phyloP scores from a whole-genome alignment of 2,329 filamentous ascomycete genomes.

The Venturia pyrina region DNA sequence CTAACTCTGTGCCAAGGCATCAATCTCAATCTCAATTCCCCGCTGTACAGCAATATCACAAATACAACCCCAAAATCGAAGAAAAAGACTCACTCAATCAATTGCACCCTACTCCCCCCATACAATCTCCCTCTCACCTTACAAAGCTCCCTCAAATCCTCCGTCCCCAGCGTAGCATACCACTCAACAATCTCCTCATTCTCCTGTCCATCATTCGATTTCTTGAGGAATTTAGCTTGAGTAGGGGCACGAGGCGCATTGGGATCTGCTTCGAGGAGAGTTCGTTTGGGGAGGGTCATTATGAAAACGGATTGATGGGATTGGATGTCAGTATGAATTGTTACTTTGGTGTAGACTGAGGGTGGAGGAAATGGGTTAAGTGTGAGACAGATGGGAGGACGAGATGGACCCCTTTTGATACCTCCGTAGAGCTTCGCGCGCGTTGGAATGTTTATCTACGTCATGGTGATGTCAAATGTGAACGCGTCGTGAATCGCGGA shows the following conservation, averaged over 20 bases:
- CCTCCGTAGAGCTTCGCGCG: too few relatives aligned
- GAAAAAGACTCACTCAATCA: not conserved
- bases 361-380: too few relatives aligned
- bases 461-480: not conserved
- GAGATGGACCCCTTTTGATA: too few relatives aligned
- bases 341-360: too few relatives aligned
- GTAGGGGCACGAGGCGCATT: not conserved
- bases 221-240: not conserved
- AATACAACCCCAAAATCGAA: too few relatives aligned
- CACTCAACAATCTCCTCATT: not conserved
- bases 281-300: not conserved
- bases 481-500: not conserved
- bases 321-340: too few relatives aligned
- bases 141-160: not conserved
- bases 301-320: not conserved
- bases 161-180: not conserved
- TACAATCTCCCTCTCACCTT: not conserved
- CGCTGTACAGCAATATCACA: too few relatives aligned
- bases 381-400: too few relatives aligned
- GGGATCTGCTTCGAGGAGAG: not conserved
- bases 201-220: not conserved
- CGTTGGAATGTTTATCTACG: not conserved
- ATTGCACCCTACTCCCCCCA: not conserved
- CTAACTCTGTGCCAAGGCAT: not conserved
- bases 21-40: too few relatives aligned